These are phyloP conservation scores for Scutellaria barbata DNA, from an alignment of 257 asterid genomes.

Conservation along the genomic window DNA sequence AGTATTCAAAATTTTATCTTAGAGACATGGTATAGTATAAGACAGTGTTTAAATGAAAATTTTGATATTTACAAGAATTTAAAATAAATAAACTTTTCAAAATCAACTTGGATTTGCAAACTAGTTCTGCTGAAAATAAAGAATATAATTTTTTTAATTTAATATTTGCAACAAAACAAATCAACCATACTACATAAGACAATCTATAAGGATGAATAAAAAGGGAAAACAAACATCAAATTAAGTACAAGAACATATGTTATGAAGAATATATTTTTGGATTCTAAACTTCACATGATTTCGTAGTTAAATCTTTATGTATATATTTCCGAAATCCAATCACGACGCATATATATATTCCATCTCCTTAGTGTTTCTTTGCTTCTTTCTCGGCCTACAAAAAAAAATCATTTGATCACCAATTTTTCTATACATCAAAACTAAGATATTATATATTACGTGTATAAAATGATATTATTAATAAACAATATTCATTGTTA, in stretches of 20 bases:
- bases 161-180: too few relatives aligned
- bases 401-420: not conserved
- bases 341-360: not conserved
- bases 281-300: conserved; percentile 2
- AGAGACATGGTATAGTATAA: too few relatives aligned
- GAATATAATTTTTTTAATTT: too few relatives aligned
- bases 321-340: not conserved
- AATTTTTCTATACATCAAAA: not conserved
- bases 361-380: conserved; percentile 46
- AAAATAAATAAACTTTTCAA: too few relatives aligned
- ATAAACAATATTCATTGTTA: not conserved
- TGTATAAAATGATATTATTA: not conserved
- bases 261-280: too few relatives aligned
- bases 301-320: not conserved
- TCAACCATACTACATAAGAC: not conserved
- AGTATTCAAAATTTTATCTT: too few relatives aligned
- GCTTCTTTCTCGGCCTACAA: conserved; percentile 93
- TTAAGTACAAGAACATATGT: not conserved
- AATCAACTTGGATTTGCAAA: too few relatives aligned
- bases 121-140: too few relatives aligned
- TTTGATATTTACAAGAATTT: too few relatives aligned
- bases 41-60: too few relatives aligned
- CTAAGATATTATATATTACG: not conserved
- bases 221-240: not conserved
- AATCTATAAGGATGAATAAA: not conserved